Conservation (phyloP, 257 asterid species). For the Solanum chiquidenum region DNA sequence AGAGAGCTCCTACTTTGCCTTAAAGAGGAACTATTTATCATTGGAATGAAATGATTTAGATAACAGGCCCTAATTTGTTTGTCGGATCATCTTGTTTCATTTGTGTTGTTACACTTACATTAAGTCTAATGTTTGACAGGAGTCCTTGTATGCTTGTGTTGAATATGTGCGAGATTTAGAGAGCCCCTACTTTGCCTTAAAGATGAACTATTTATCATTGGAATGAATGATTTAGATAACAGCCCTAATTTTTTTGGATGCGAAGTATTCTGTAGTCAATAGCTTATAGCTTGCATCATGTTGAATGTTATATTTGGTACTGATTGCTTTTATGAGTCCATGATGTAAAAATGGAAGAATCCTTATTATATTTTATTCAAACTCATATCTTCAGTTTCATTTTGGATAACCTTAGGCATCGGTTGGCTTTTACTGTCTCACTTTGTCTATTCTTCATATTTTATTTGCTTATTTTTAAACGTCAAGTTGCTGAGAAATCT, state of each 20-base stretch:
- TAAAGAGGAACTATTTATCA: background rate
- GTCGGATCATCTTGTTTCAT: background rate
- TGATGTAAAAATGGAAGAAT: background rate
- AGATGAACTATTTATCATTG: background rate
- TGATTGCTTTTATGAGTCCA: background rate
- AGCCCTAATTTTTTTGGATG: background rate
- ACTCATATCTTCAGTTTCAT: background rate
- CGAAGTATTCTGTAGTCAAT: background rate
- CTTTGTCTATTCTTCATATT: background rate
- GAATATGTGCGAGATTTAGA: background rate
- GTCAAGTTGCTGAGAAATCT: background rate
- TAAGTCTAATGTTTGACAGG: background rate
- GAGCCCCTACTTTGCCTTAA: background rate
- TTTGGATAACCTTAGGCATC: background rate
- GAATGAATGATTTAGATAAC: background rate
- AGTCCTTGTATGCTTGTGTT: background rate
- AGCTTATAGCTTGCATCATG: background rate
- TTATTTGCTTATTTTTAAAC: background rate
- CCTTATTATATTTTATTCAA: background rate
- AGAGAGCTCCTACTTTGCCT: background rate
- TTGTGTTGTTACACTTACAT: background rate
- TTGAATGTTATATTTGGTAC: background rate
- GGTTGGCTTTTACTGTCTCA: background rate
- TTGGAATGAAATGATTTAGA: background rate
- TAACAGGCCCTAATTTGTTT: background rate